Conservation (phyloP, 805 yeast species). For the Isabelozyma rhagii region DNA sequence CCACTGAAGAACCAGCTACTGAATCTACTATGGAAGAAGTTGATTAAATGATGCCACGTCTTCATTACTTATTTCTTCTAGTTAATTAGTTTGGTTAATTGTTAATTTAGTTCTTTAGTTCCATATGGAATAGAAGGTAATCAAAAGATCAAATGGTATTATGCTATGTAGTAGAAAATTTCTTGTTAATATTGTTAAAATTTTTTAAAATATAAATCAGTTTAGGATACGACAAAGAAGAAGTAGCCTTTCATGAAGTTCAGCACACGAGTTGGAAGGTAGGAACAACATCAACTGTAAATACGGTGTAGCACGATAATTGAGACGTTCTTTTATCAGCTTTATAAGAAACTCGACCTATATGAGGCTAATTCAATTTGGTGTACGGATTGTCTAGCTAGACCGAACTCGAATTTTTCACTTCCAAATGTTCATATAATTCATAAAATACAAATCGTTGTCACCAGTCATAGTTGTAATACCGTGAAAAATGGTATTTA, state of each 20-base stretch:
- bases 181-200: background rate
- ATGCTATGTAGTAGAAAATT: background rate
- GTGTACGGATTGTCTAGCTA: background rate
- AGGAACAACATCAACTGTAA: no score
- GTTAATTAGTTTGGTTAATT: background rate
- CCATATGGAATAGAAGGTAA: background rate
- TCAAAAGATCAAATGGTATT: background rate
- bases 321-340: no score
- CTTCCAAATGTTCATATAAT: background rate
- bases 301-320: no score
- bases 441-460: no score
- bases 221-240: no score
- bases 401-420: background rate
- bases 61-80: background rate
- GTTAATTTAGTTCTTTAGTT: background rate
- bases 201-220: background rate
- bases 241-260: no score
- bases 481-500: background rate
- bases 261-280: no score
- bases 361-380: background rate
- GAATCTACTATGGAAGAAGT: slow-evolving; percentile 99
- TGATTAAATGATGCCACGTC: slow-evolving; percentile 51
- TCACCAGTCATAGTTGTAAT: background rate
- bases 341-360: no score
- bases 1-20: slow-evolving; percentile 64